Evolutionary conservation across 225 moss, liverwort and hornwort species (phyloP).

Genomic region (Ulota crispa): DNA sequence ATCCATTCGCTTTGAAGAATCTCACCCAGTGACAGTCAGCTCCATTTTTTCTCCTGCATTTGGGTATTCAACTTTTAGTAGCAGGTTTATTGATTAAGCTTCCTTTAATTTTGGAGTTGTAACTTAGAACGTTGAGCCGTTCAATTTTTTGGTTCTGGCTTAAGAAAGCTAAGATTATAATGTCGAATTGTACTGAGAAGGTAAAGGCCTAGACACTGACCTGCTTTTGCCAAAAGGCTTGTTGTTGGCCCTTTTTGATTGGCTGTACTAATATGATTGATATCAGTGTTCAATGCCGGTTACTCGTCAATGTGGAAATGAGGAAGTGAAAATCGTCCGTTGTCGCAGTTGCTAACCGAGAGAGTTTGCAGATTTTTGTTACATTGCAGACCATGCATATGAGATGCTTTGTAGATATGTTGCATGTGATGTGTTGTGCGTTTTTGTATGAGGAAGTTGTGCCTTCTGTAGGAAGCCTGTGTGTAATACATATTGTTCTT

Average conservation of each 20-base stretch:
- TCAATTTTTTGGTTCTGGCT: constrained; percentile 21
- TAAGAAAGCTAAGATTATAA: constrained; percentile 19
- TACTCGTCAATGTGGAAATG: neutral
- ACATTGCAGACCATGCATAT: neutral
- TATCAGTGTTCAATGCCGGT: neutral
- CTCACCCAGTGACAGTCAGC: neutral
- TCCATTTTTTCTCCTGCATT: constrained; percentile 2
- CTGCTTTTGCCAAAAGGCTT: neutral
- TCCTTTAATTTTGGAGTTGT: constrained; percentile 16
- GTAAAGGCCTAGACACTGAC: neutral
- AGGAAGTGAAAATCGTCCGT: neutral
- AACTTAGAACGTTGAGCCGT: constrained; percentile 6
- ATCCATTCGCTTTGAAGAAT: constrained; percentile 14
- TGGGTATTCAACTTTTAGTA: neutral
- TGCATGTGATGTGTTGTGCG: neutral
- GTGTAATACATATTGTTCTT: too few species aligned
- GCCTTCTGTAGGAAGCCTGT: neutral
- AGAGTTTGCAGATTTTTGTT: neutral
- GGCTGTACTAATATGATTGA: neutral
- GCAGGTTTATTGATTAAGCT: constrained; percentile 7
- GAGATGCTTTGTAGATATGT: neutral
- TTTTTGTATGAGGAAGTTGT: neutral
- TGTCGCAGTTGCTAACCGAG: neutral
- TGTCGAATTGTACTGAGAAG: constrained; percentile 12
- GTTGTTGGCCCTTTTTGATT: neutral